Percentiles rank a stretch among this genome's conserved stretches.
These are phyloP conservation scores for Citrus glauca DNA, from an alignment of 345 rosid species.

Conservation along the genomic window DNA sequence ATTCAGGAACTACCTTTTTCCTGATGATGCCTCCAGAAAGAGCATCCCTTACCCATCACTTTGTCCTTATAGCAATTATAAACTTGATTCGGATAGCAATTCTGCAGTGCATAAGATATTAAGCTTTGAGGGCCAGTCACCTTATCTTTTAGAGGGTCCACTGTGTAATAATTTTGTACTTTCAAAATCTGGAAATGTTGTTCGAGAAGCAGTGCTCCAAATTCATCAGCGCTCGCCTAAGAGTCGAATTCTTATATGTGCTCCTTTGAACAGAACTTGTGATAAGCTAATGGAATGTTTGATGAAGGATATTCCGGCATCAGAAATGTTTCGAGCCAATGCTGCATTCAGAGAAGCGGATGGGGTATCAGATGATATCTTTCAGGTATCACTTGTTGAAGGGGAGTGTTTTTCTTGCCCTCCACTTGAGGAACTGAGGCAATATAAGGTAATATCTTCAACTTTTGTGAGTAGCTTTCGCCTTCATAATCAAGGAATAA, in stretches of 20 bases:
- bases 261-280: constrained; percentile 33
- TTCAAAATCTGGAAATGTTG: constrained; percentile 25
- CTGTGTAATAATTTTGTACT: constrained; percentile 2
- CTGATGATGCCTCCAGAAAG: constrained; percentile 6
- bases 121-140: constrained; percentile 20
- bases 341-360: constrained; percentile 38
- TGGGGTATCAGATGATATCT: constrained; percentile 24
- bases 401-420: constrained; percentile 34
- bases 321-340: constrained; percentile 28
- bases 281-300: constrained; percentile 29
- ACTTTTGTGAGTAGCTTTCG: constrained; percentile 32
- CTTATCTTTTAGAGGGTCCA: constrained; percentile 31
- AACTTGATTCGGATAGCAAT: constrained; percentile 9
- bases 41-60: background rate
- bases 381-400: constrained; percentile 15
- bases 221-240: constrained; percentile 6
- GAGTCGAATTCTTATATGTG: constrained; percentile 26
- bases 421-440: constrained; percentile 14
- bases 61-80: background rate
- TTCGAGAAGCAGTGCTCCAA: constrained; percentile 24
- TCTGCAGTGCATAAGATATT: constrained; percentile 18
- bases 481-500: constrained; percentile 23
- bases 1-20: constrained; percentile 30
- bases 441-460: constrained; percentile 24
- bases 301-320: constrained; percentile 18